Conservation (phyloP, 352 stramenopile species). For the Vaucheria bursata region DNA sequence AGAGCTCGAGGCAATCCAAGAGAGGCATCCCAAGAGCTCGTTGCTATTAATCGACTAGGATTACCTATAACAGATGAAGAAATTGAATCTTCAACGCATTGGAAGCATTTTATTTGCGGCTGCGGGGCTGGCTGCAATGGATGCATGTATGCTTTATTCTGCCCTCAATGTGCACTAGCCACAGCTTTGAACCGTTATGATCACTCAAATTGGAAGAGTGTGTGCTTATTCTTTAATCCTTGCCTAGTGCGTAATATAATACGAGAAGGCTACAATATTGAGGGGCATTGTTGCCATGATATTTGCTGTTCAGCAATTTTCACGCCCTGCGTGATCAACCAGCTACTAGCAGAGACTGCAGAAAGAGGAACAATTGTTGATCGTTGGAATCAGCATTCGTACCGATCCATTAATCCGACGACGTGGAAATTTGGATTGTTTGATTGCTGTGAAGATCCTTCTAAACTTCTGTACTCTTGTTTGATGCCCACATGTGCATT, state of each 20-base stretch:
- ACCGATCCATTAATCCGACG: not conserved
- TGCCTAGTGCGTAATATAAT: conserved; percentile 37
- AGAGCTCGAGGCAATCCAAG: too few species aligned
- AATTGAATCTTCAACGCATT: too few species aligned
- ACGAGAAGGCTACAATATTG: conserved; percentile 39
- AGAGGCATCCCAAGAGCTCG: too few species aligned
- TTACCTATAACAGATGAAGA: too few species aligned
- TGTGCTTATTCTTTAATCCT: conserved; percentile 27
- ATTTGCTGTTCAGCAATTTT: conserved; percentile 30
- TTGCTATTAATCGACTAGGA: too few species aligned
- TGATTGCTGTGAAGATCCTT: conserved; percentile 33
- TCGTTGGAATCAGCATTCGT: conserved; percentile 5
- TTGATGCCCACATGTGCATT: conserved; percentile 23
- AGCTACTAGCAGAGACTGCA: conserved; percentile 35
- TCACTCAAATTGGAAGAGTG: conserved; percentile 32
- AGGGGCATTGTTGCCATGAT: conserved; percentile 43
- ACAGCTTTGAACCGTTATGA: conserved; percentile 35
- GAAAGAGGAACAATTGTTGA: conserved; percentile 26
- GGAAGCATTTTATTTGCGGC: not conserved
- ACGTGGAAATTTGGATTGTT: conserved; percentile 45
- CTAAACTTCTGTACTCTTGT: conserved; percentile 5
- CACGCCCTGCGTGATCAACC: conserved; percentile 32
- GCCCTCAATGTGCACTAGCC: conserved; percentile 29
- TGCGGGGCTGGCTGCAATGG: not conserved
- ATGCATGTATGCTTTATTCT: conserved; percentile 36